These are phyloP conservation scores for Apiotrichum gamsii DNA, from an alignment of 1,284 basidiomycete genomes.

Conservation along the genomic window DNA sequence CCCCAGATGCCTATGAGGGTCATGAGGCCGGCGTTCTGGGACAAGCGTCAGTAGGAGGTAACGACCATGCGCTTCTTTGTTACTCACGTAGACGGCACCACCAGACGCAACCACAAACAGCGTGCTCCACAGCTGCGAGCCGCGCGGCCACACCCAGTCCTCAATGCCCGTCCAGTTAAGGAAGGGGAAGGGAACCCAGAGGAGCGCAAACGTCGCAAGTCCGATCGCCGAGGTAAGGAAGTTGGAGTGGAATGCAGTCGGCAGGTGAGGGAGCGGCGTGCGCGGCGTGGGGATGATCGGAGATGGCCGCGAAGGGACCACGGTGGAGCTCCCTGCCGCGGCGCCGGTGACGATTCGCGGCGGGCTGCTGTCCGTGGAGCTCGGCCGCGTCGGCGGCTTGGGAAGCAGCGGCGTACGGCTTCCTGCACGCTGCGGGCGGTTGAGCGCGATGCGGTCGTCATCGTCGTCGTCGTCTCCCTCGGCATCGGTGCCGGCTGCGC, in stretches of 20 bases:
- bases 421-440: constrained; percentile 1
- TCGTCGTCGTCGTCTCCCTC: constrained; percentile 9
- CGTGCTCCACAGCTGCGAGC: constrained; percentile 18
- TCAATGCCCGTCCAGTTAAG: constrained; percentile 39
- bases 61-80: background rate
- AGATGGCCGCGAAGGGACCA: background rate
- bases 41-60: background rate
- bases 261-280: constrained; percentile 21
- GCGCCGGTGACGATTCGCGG: background rate
- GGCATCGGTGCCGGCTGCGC: background rate
- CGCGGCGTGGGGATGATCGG: background rate
- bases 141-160: constrained; percentile 29
- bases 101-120: constrained; percentile 31
- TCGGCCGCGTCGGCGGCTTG: constrained; percentile 1
- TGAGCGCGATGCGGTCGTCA: constrained; percentile 7
- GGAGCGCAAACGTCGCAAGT: constrained; percentile 34
- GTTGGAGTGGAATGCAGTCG: constrained; percentile 44
- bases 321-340: background rate
- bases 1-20: constrained; percentile 47
- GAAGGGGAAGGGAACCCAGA: constrained; percentile 43
- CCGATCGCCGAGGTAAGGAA: constrained; percentile 46
- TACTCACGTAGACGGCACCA: constrained; percentile 42
- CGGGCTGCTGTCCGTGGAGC: no score
- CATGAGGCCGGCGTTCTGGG: constrained; percentile 47
- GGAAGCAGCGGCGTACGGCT: constrained; percentile 5